phyloP scores from a whole-genome alignment of 169 alveolate genomes.

The Plasmodium relictum region DNA sequence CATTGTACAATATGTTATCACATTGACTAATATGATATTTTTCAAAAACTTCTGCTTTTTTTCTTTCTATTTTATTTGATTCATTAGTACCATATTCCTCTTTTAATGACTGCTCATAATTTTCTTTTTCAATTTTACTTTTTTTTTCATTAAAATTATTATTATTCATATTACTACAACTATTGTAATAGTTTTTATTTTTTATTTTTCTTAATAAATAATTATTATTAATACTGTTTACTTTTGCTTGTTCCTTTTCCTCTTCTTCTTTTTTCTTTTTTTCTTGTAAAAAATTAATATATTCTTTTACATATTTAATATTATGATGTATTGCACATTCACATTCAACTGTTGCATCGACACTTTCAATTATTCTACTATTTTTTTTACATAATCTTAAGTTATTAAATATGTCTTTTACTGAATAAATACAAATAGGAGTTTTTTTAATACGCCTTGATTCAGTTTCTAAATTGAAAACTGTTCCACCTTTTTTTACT shows the following conservation, averaged over 20 bases:
- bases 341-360: not conserved
- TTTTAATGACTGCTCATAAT: not conserved
- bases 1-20: constrained; percentile 22
- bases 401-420: constrained; percentile 20
- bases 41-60: not conserved
- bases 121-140: not conserved
- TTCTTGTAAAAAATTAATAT: constrained; percentile 14
- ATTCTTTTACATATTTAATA: constrained; percentile 6
- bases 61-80: not conserved
- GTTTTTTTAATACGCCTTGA: constrained; percentile 44
- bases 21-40: constrained; percentile 14
- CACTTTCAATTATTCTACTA: too few relatives aligned
- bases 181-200: too few relatives aligned
- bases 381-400: not conserved
- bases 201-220: too few relatives aligned
- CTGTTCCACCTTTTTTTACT: constrained; percentile 38
- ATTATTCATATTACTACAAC: too few relatives aligned
- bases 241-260: not conserved
- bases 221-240: too few relatives aligned
- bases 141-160: too few relatives aligned
- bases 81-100: not conserved
- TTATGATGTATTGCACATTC: constrained; percentile 26
- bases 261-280: not conserved
- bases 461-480: constrained; percentile 39
- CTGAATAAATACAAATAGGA: constrained; percentile 39